Conservation (phyloP, 1,284 basidiomycete genomes). For the Malassezia brasiliensis region DNA sequence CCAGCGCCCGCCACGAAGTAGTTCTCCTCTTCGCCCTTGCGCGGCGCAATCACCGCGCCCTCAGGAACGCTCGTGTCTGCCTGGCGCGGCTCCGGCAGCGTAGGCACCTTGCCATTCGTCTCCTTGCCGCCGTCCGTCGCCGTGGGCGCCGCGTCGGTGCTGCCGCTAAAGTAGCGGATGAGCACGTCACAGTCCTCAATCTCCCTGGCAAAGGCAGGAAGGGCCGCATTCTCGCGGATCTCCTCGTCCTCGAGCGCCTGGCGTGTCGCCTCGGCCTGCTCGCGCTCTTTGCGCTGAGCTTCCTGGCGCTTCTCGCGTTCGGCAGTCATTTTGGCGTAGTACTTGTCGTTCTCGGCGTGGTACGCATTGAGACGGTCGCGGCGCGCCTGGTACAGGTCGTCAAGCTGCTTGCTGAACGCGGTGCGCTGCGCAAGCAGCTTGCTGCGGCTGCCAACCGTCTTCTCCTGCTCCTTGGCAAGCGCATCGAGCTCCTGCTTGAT, state of each 20-base stretch:
- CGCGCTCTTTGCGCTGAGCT: constrained; percentile 66
- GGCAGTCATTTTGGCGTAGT: constrained; percentile 33
- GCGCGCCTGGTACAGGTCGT: constrained; percentile 66
- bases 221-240: constrained; percentile 78
- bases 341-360: constrained; percentile 39
- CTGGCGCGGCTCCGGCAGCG: constrained; percentile 81
- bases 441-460: constrained; percentile 67
- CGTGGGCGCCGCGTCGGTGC: constrained; percentile 23
- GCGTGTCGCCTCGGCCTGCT: constrained; percentile 71
- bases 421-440: constrained; percentile 84
- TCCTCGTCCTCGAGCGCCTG: constrained; percentile 69
- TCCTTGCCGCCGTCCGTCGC: constrained; percentile 20
- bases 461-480: constrained; percentile 76
- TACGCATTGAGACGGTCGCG: constrained; percentile 55
- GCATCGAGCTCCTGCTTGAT: constrained; percentile 78
- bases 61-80: constrained; percentile 54
- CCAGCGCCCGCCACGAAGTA: constrained; percentile 67
- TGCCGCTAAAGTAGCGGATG: constrained; percentile 67
- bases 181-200: constrained; percentile 95
- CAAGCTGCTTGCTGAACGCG: constrained; percentile 54
- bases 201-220: constrained; percentile 81
- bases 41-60: constrained; percentile 64
- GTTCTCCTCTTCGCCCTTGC: constrained; percentile 69
- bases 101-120: constrained; percentile 54
- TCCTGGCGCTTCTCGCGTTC: constrained; percentile 59